Evolutionary conservation across 306 rosid species (phyloP), one percentile per base, ranked within the genome.

Genomic region (Castanopsis chinensis): DNA sequence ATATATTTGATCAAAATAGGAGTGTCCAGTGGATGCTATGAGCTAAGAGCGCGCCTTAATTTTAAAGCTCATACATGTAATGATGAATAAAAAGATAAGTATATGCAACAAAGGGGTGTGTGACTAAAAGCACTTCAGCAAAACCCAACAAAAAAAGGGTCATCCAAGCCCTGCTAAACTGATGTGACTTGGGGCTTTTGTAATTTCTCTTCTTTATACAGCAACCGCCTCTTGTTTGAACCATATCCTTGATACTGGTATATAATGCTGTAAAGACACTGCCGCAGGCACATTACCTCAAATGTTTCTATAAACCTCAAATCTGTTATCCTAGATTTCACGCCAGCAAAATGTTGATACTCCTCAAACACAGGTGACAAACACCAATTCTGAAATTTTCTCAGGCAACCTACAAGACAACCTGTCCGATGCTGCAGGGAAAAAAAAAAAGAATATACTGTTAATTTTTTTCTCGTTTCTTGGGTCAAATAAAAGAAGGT

Each of bases 331-430:
- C 99, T 89, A 1, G 97, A 86, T 80, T 93, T 95, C 74, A 82
- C 72, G 10, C 98, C 97, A 0, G 99, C 94, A 51, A 91, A 95
- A 45, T 83, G 83, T 83, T 84, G 83, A 80, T 95, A 95, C 88
- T 95, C 99, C 90, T 91, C 98, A 58, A 88, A 83, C 88, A 88
- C 97, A 23, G 94, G 90, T 0, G 96, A 55, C 89, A 91, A 57
- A 57, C 99, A 93, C 99, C 99, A 95, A 74, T 89, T 95, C 97
- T 95, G 98, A 65, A 93, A 77, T 79, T 95, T 95, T 28, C 99
- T 53, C 76, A 95, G 85, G 91, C 99, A 93, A 72, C 97, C 99
- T 23, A 95, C 98, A 2, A 93, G 92, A 55, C 93, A 87, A 25
- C 99, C 99, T 0, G 98, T 95, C 69, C 99, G 90, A 81, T 93